phyloP scores from a whole-genome alignment of 768 basidiomycete genomes.

The Russula sp. region DNA sequence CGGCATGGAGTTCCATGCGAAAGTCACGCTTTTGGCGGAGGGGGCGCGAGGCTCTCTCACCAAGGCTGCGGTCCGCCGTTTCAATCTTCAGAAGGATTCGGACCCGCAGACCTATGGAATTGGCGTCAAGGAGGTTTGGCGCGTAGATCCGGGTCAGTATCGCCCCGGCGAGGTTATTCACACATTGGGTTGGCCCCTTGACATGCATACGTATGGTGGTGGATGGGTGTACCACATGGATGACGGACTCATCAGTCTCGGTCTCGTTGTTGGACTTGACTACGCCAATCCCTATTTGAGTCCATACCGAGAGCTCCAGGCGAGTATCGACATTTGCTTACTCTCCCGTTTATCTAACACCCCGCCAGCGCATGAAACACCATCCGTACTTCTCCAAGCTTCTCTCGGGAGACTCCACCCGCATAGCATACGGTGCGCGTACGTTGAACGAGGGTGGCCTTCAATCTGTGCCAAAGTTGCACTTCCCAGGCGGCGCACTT shows the following conservation, averaged over 20 bases:
- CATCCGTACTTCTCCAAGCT: slow-evolving; percentile 88
- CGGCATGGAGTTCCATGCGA: slow-evolving; percentile 92
- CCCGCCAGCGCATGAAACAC: slow-evolving; percentile 81
- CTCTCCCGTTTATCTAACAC: not conserved
- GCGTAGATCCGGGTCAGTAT: slow-evolving; percentile 59
- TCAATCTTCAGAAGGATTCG: slow-evolving; percentile 57
- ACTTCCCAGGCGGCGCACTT: slow-evolving; percentile 92
- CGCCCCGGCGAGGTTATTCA: slow-evolving; percentile 83
- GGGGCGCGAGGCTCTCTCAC: slow-evolving; percentile 91
- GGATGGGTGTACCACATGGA: slow-evolving; percentile 97
- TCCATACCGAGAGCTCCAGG: slow-evolving; percentile 92
- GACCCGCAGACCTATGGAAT: slow-evolving; percentile 95
- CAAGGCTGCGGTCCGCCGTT: slow-evolving; percentile 70
- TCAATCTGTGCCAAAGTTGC: slow-evolving; percentile 78
- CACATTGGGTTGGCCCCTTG: slow-evolving; percentile 91
- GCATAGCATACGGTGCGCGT: slow-evolving; percentile 88
- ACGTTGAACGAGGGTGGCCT: slow-evolving; percentile 90
- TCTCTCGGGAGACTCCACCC: slow-evolving; percentile 61
- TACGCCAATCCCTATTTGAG: slow-evolving; percentile 91
- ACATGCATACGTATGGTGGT: slow-evolving; percentile 78
- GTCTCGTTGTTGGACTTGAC: slow-evolving; percentile 89
- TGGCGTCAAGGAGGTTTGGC: slow-evolving; percentile 97
- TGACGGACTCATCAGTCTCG: slow-evolving; percentile 81
- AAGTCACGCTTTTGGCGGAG: slow-evolving; percentile 88
- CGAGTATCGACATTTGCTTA: slow-evolving; percentile 30